These are phyloP conservation scores for Stephania cephalantha DNA, from an alignment of 164 flowering plant species.

Conservation along the genomic window DNA sequence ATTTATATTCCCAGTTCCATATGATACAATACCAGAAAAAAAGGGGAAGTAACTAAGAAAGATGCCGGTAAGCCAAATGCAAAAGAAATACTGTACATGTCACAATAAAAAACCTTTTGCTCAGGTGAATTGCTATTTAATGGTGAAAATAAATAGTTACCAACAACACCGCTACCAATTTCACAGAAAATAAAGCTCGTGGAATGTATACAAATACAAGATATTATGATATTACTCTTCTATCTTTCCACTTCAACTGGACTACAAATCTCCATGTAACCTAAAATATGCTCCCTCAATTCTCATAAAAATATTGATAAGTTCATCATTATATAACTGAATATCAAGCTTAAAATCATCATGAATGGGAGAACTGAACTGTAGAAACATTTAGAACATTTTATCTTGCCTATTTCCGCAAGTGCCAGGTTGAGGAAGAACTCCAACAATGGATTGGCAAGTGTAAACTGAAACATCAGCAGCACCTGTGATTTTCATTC, in stretches of 20 bases:
- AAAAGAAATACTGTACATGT: neutral
- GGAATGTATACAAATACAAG: neutral
- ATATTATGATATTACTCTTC: neutral
- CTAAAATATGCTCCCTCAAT: neutral
- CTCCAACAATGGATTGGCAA: conserved; percentile 66
- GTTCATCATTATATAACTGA: neutral
- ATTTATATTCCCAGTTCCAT: neutral
- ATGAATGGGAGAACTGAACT: conserved; percentile 2
- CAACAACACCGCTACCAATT: neutral
- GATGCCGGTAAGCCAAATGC: neutral
- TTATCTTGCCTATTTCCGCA: conserved; percentile 65
- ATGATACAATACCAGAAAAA: too few species aligned
- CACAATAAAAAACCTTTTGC: neutral
- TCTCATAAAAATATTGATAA: neutral
- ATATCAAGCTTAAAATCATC: neutral
- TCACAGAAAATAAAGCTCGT: neutral
- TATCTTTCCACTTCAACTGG: too few species aligned
- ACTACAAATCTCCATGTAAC: neutral
- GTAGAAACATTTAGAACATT: conserved; percentile 11
- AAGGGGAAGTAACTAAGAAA: too few species aligned
- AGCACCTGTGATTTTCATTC: conserved; percentile 39
- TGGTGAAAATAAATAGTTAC: neutral
- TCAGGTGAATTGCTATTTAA: neutral
- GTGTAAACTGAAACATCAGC: conserved; percentile 38
- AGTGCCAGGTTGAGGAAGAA: conserved; percentile 74